Base-by-base conservation (phyloP, 192 early-diverging fungal genomes). In the Umbelopsis vinacea region DNA sequence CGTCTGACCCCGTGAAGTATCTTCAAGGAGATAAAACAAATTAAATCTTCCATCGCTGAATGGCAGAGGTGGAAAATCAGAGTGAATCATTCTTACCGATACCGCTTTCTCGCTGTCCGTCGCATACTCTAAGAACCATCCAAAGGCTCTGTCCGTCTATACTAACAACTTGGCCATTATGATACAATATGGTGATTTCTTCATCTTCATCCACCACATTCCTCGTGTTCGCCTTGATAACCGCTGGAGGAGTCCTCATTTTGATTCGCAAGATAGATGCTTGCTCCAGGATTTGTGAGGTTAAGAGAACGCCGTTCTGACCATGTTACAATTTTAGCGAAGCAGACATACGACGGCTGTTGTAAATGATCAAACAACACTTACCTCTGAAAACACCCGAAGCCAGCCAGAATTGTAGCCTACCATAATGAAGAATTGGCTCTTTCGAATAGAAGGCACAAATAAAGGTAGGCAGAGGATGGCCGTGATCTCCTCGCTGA, bases 391-490 rank as follows among this genome's bases (percentile, higher is more conserved):
- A 70, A 87, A 87, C 15, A 87, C 79, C 37, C 80, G 67, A 21
- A 87, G 74, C 82, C 81, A 85, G 8, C 86, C 86, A n/a, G 84
- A 84, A 48, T 76, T 85, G 71, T 87, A 87, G 5, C 86, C 86
- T 46, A 82, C 70, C 48, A 87, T 81, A 17, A 85, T 74, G 66
- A 80, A 87, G 6, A 84, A 76, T 54, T 87, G 82, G 43, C 83
- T 84, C 71, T 75, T 79, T 26, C 76, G n/a, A 24, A 79, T 82
- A 5, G 82, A 80, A 7, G 86, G 86, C 3, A 79, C 79, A 73
- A 84, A 87, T 21, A 83, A 71, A 15, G 86, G 84, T 43, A 87
- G 68, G 60, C 86, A 87, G 19, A 85, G 53, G 17, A 87, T 60
- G 0, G 82, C 73, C 2, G 86, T 87, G 35, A 87, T 87, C 6